Percentiles rank a stretch among this genome's conserved stretches.
phyloP scores from a whole-genome alignment of 331 rosid species.

The Pyracantha coccinea region DNA sequence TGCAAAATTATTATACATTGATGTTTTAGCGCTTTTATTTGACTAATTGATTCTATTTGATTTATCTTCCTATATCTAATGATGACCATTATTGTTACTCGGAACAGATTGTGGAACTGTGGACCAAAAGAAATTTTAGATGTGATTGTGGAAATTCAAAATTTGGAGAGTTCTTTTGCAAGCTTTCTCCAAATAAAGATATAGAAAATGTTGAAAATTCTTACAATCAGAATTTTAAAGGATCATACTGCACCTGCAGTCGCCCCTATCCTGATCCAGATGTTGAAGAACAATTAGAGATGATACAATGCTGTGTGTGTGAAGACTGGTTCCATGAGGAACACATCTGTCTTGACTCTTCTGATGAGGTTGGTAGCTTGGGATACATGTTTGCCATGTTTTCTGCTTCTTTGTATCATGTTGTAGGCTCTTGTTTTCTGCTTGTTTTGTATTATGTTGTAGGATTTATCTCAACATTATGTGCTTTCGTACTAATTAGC shows the following conservation, averaged over 20 bases:
- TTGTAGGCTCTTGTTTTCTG: background rate
- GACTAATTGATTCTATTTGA: background rate
- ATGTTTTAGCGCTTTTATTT: background rate
- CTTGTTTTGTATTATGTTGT: background rate
- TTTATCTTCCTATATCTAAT: slow-evolving; percentile 4
- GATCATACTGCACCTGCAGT: slow-evolving; percentile 83
- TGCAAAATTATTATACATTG: background rate
- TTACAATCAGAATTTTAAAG: slow-evolving; percentile 90
- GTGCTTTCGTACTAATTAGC: background rate
- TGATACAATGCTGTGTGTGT: slow-evolving; percentile 93
- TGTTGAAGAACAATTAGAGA: slow-evolving; percentile 84
- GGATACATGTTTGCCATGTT: background rate
- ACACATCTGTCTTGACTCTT: slow-evolving; percentile 74
- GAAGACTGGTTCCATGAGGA: slow-evolving; percentile 99
- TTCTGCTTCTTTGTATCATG: background rate
- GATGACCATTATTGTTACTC: slow-evolving; percentile 15
- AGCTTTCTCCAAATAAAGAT: slow-evolving; percentile 72
- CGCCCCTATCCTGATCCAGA: slow-evolving; percentile 97
- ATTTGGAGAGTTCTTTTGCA: slow-evolving; percentile 85
- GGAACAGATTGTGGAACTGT: slow-evolving; percentile 80
- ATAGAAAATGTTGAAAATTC: slow-evolving; percentile 60
- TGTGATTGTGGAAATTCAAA: slow-evolving; percentile 99
- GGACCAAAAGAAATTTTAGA: slow-evolving; percentile 94
- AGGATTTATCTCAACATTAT: background rate
- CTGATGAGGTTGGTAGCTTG: slow-evolving; percentile 68